Conservation (phyloP, 176 grass and related monocot species). For the Eleusine coracana region DNA sequence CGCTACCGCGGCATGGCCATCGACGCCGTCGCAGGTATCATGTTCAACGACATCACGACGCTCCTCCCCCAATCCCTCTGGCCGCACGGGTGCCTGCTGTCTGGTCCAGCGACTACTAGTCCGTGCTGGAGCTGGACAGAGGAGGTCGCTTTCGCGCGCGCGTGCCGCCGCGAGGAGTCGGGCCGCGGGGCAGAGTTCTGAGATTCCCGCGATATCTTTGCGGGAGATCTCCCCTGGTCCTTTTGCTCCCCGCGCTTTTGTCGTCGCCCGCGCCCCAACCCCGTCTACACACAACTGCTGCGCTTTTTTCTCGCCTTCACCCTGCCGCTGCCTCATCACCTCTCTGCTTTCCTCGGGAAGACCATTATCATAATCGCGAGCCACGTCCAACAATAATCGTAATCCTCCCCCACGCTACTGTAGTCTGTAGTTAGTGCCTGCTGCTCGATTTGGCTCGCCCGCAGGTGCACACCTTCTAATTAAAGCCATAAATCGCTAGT, state of each 20-base stretch:
- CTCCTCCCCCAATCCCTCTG: not conserved
- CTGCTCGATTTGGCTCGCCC: not conserved
- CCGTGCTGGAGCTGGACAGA: not conserved
- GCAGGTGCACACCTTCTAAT: not conserved
- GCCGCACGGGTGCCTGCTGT: not conserved
- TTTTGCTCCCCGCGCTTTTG: slow-evolving; percentile 53
- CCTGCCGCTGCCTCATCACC: not conserved
- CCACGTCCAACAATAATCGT: not conserved
- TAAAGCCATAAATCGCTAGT: not conserved
- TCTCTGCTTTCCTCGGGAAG: slow-evolving; percentile 42
- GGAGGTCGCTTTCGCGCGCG: slow-evolving; percentile 18
- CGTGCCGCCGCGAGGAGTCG: slow-evolving; percentile 16
- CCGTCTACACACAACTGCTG: not conserved
- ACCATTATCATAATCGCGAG: slow-evolving; percentile 25
- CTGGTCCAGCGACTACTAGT: not conserved
- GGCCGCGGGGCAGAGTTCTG: slow-evolving; percentile 40
- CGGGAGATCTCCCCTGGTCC: slow-evolving; percentile 53
- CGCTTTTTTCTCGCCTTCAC: not conserved
- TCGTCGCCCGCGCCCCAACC: slow-evolving; percentile 16
- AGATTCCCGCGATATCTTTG: slow-evolving; percentile 67
- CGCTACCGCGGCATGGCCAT: slow-evolving; percentile 76
- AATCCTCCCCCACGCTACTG: slow-evolving; percentile 34
- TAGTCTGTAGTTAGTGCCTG: not conserved
- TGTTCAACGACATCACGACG: no score
- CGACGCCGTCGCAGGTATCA: slow-evolving; percentile 75